These are phyloP conservation scores for Auricularia cornea DNA, from an alignment of 768 basidiomycete species.

Conservation along the genomic window DNA sequence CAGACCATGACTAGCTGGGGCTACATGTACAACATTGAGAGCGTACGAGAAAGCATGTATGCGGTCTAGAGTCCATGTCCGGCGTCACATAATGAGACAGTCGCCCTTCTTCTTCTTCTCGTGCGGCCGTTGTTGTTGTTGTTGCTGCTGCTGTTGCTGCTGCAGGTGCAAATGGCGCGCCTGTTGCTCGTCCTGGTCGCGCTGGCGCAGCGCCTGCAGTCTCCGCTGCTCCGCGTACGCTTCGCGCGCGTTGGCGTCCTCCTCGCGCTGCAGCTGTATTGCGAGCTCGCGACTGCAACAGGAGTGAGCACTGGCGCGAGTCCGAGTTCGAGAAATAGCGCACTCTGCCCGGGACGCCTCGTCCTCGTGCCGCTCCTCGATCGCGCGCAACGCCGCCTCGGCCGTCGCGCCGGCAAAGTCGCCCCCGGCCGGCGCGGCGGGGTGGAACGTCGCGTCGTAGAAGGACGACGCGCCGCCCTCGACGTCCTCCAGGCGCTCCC, in stretches of 20 bases:
- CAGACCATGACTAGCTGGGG: no score
- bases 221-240: conserved; percentile 10
- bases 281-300: conserved; percentile 55
- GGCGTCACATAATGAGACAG: conserved; percentile 51
- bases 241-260: conserved; percentile 42
- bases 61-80: no score
- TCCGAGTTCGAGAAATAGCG: conserved; percentile 13
- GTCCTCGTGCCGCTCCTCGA: conserved; percentile 30
- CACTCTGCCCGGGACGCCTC: conserved; percentile 43
- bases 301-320: conserved; percentile 2
- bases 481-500: conserved; percentile 86
- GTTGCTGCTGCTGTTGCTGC: no score
- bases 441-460: conserved; percentile 62
- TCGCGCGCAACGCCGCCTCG: conserved; percentile 46
- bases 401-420: conserved; percentile 71
- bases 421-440: conserved; percentile 62
- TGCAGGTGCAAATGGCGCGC: background rate
- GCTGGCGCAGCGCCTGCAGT: conserved; percentile 12
- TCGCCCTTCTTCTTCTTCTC: conserved; percentile 35
- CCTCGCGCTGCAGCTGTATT: conserved; percentile 69
- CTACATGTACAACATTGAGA: no score
- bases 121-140: background rate
- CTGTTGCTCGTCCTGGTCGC: conserved; percentile 8
- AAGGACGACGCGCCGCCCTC: conserved; percentile 74
- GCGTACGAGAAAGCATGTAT: no score